Conservation (phyloP, 495 filamentous ascomycete genomes). For the Hypoxylon trugodes region DNA sequence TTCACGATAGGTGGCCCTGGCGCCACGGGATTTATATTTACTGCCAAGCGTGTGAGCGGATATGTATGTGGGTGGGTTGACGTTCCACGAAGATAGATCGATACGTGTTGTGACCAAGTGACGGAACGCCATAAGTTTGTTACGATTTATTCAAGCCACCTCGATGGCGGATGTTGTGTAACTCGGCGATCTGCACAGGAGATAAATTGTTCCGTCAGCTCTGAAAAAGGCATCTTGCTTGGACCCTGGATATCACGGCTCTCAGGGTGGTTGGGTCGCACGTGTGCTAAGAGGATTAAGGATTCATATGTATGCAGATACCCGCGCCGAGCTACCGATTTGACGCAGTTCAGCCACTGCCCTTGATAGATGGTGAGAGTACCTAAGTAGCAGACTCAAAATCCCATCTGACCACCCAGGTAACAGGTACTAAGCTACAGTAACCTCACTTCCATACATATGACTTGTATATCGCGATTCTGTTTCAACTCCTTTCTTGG, state of each 20-base stretch:
- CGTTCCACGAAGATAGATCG: slow-evolving; percentile 14
- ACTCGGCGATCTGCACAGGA: slow-evolving; percentile 41
- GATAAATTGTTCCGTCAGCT: slow-evolving; percentile 35
- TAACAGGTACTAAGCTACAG: not conserved
- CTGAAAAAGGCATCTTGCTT: slow-evolving; percentile 29
- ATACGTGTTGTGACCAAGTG: slow-evolving; percentile 15
- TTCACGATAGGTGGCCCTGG: not conserved
- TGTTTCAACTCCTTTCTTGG: not conserved
- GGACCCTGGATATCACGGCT: slow-evolving; percentile 9
- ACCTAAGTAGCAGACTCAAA: not conserved
- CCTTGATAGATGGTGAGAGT: slow-evolving; percentile 1
- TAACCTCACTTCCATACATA: not conserved
- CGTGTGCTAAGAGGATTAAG: slow-evolving; percentile 28
- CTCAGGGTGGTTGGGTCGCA: slow-evolving; percentile 35
- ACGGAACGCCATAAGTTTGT: slow-evolving; percentile 20
- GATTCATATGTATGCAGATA: slow-evolving; percentile 38
- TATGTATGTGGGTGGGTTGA: too few species aligned
- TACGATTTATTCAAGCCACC: slow-evolving; percentile 24
- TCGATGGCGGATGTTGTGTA: slow-evolving; percentile 29
- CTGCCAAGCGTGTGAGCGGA: slow-evolving; percentile 2
- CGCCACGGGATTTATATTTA: slow-evolving; percentile 14
- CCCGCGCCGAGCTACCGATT: slow-evolving; percentile 36
- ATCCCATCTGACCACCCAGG: not conserved
- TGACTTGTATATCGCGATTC: not conserved
- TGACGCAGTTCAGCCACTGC: slow-evolving; percentile 26